Evolutionary conservation across 768 basidiomycete genomes (phyloP).

Genomic region (Coprinopsis sp.): DNA sequence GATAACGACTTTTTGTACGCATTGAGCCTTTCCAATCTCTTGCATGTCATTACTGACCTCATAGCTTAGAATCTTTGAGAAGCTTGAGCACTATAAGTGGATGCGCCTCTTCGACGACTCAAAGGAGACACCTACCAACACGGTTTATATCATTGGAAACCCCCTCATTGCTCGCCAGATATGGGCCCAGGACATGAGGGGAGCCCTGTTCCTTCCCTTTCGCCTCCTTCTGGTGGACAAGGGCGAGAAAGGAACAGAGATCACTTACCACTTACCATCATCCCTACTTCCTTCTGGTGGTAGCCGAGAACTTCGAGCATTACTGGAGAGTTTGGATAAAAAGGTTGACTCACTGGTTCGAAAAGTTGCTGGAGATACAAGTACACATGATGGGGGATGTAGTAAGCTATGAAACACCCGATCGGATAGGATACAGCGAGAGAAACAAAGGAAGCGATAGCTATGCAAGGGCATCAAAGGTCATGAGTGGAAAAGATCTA

Average conservation of each 20-base stretch:
- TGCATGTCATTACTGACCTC: background rate
- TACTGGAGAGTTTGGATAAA: background rate
- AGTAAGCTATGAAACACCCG: no score
- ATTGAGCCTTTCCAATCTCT: background rate
- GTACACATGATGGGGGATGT: background rate
- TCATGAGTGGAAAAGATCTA: no score
- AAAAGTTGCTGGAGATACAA: background rate
- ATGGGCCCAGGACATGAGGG: slow-evolving; percentile 35
- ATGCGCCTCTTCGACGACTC: slow-evolving; percentile 27
- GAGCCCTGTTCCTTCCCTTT: slow-evolving; percentile 41
- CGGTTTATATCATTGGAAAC: slow-evolving; percentile 47
- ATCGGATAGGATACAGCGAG: no score
- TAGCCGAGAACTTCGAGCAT: background rate
- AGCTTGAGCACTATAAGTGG: slow-evolving; percentile 34
- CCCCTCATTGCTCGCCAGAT: slow-evolving; percentile 46
- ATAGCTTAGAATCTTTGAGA: slow-evolving; percentile 41
- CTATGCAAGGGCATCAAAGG: no score
- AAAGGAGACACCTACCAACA: slow-evolving; percentile 23
- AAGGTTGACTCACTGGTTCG: background rate
- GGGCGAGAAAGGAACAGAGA: background rate
- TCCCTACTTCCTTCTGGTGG: background rate
- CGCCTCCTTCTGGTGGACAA: slow-evolving; percentile 31
- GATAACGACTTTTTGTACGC: slow-evolving; percentile 44
- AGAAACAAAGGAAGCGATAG: no score
- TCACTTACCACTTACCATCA: background rate